phyloP scores from a whole-genome alignment of 148 eudicot species.

The Gaultheria prostrata region DNA sequence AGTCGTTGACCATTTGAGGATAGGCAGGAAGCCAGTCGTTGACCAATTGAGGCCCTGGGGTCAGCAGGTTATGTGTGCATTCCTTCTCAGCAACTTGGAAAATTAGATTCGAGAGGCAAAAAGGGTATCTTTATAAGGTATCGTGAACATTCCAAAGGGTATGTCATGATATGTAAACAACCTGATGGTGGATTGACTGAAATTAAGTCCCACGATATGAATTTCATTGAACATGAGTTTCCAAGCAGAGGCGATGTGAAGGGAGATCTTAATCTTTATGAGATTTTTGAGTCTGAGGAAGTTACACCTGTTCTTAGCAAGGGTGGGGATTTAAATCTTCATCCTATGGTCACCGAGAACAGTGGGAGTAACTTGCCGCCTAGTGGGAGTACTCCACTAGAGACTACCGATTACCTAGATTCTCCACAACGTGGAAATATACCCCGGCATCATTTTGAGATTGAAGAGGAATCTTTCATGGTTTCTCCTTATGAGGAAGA shows the following conservation, averaged over 20 bases:
- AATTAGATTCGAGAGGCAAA: not conserved
- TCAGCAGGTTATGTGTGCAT: not conserved
- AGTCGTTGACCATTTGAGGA: not conserved
- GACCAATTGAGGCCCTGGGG: not conserved
- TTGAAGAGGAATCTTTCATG: not conserved
- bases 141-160: not conserved
- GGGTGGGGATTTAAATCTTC: not conserved
- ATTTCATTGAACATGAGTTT: not conserved
- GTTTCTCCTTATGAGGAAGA: not conserved
- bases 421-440: not conserved
- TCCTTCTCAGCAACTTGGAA: not conserved
- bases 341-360: too few relatives aligned
- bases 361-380: too few relatives aligned
- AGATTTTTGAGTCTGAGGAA: not conserved
- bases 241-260: not conserved
- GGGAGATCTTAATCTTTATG: not conserved
- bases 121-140: not conserved
- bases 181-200: not conserved
- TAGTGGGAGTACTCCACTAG: too few relatives aligned
- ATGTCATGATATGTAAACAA: not conserved
- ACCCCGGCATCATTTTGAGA: not conserved
- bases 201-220: constrained; percentile 2
- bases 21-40: not conserved
- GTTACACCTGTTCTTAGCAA: not conserved
- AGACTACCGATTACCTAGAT: too few relatives aligned